Evolutionary conservation across 208 protist genomes (phyloP).

Genomic region (Herpetomonas tarakana): DNA sequence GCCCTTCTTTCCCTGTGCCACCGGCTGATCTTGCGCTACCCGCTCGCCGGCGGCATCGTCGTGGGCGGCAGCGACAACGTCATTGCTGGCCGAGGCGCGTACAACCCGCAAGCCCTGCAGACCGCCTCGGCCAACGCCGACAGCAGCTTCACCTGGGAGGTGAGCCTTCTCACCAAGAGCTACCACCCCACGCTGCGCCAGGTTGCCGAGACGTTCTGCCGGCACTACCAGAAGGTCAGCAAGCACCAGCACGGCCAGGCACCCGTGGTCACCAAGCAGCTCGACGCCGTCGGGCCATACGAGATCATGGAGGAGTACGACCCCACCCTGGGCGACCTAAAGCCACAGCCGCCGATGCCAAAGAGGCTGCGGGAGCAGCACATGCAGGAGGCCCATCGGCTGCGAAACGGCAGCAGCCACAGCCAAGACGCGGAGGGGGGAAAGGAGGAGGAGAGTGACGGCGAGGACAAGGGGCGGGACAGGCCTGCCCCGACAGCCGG

Average conservation of each 20-base stretch:
- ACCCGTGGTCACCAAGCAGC: conserved; percentile 81
- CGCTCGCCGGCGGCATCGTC: conserved; percentile 70
- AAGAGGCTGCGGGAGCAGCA: background rate
- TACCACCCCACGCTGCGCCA: conserved; percentile 86
- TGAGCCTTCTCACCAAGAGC: conserved; percentile 64
- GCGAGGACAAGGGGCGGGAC: background rate
- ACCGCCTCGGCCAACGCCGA: conserved; percentile 82
- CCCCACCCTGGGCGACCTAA: conserved; percentile 72
- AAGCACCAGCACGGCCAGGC: conserved; percentile 85
- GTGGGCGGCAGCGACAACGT: conserved; percentile 89
- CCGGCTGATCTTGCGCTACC: conserved; percentile 80
- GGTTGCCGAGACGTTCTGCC: conserved; percentile 75
- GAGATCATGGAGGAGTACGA: conserved; percentile 91
- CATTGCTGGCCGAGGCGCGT: conserved; percentile 78
- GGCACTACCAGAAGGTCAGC: conserved; percentile 78
- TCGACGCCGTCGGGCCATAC: conserved; percentile 84
- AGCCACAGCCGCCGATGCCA: conserved; percentile 64
- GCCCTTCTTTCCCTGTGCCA: conserved; percentile 76
- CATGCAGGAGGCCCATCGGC: conserved; percentile 28
- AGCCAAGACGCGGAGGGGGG: conserved; percentile 10
- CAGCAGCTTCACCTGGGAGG: conserved; percentile 88
- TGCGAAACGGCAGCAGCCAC: conserved; percentile 11
- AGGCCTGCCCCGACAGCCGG: no score
- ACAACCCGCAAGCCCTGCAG: conserved; percentile 83
- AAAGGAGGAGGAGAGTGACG: conserved; percentile 9